Conservation (phyloP, 2,329 filamentous ascomycete genomes). For the Aureobasidium melanogenum region DNA sequence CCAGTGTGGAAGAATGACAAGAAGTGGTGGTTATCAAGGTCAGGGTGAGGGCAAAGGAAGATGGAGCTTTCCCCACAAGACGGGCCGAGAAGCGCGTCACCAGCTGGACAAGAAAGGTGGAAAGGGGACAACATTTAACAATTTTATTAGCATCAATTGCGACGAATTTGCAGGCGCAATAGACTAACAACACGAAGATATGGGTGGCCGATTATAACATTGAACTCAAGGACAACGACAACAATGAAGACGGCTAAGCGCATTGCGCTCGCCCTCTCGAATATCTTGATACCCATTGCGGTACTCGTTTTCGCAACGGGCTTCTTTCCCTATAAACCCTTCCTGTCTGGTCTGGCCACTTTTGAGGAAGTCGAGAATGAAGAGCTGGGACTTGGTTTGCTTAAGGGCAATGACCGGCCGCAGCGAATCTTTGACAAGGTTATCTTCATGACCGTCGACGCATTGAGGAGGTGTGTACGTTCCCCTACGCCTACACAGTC, state of each 20-base stretch:
- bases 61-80: not conserved
- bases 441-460: conserved; percentile 97
- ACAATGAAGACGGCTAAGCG: not conserved
- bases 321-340: conserved; percentile 97
- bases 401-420: conserved; percentile 42
- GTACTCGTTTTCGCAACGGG: conserved; percentile 66
- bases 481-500: not conserved
- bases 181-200: not conserved
- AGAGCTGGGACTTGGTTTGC: conserved; percentile 11
- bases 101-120: not conserved
- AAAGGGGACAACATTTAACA: not conserved
- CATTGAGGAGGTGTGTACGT: conserved; percentile 63
- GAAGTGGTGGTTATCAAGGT: not conserved
- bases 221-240: not conserved
- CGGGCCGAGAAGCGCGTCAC: not conserved
- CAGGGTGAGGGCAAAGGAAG: not conserved
- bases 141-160: not conserved
- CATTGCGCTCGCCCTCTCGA: conserved; percentile 50
- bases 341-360: conserved; percentile 70
- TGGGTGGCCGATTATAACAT: not conserved
- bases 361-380: conserved; percentile 19
- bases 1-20: not conserved
- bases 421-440: conserved; percentile 74
- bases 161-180: too few relatives aligned
- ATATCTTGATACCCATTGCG: conserved; percentile 67